Conservation (phyloP, 2,329 filamentous ascomycete genomes). For the Didymella keratinophila region DNA sequence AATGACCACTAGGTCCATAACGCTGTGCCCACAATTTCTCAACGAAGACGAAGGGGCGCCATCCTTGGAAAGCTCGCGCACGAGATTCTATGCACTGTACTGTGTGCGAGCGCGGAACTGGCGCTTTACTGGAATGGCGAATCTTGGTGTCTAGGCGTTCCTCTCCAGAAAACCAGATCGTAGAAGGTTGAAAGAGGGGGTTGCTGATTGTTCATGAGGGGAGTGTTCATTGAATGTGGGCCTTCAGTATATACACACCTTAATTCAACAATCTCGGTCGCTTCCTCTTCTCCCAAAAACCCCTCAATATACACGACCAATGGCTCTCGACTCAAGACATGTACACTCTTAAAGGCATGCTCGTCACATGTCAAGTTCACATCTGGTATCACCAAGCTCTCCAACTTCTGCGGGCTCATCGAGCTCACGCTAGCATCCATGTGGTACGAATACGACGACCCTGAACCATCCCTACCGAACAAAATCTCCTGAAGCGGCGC, state of each 20-base stretch:
- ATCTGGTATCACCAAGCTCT: slow-evolving; percentile 53
- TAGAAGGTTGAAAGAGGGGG: slow-evolving; percentile 62
- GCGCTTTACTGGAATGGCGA: slow-evolving; percentile 62
- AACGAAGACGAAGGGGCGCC: slow-evolving; percentile 65
- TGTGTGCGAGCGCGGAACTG: slow-evolving; percentile 49
- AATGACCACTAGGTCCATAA: slow-evolving; percentile 66
- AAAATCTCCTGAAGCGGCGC: slow-evolving; percentile 42
- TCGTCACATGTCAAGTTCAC: slow-evolving; percentile 48
- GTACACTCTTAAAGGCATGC: slow-evolving; percentile 51
- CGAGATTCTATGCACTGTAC: slow-evolving; percentile 68
- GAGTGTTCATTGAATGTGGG: background rate
- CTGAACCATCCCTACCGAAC: slow-evolving; percentile 8
- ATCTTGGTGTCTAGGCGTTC: slow-evolving; percentile 59
- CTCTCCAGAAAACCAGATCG: slow-evolving; percentile 60
- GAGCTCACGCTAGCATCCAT: slow-evolving; percentile 14
- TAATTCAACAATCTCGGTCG: slow-evolving; percentile 59
- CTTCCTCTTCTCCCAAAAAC: slow-evolving; percentile 60
- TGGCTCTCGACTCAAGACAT: slow-evolving; percentile 62
- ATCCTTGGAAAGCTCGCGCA: slow-evolving; percentile 67
- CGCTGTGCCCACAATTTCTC: slow-evolving; percentile 68
- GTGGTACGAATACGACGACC: slow-evolving; percentile 22
- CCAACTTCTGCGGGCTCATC: slow-evolving; percentile 36
- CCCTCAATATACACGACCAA: slow-evolving; percentile 66
- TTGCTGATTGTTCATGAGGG: slow-evolving; percentile 40
- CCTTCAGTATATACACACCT: slow-evolving; percentile 53